A percentile compares a stretch with the other conserved stretches of the same genome.
These are phyloP conservation scores for Eucalyptus marginata DNA, from an alignment of 345 rosid genomes.

Conservation along the genomic window DNA sequence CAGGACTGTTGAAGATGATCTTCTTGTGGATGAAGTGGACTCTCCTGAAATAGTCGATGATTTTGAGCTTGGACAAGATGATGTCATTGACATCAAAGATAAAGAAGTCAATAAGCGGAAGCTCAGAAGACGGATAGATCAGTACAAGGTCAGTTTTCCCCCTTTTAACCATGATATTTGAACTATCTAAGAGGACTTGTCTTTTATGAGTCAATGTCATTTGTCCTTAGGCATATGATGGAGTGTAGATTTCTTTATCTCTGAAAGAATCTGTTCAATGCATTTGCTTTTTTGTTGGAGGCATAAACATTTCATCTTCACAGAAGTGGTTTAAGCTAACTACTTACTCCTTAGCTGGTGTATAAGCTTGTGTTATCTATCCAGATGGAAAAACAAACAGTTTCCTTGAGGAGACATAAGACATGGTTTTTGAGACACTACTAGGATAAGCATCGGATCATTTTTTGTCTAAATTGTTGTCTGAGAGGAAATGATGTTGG, in stretches of 20 bases:
- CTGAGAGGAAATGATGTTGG: not conserved
- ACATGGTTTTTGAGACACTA: not conserved
- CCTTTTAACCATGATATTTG: not conserved
- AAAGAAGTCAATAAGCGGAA: conserved; percentile 81
- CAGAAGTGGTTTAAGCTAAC: not conserved
- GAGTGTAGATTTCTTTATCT: not conserved
- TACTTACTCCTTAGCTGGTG: not conserved
- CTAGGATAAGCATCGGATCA: not conserved
- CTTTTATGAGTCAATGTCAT: not conserved
- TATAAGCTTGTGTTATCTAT: not conserved
- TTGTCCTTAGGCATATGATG: not conserved
- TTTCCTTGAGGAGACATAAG: not conserved
- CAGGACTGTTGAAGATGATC: conserved; percentile 86
- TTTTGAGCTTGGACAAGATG: conserved; percentile 85
- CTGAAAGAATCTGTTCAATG: not conserved
- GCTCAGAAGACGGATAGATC: conserved; percentile 56
- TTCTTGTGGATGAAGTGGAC: conserved; percentile 69
- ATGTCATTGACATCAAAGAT: conserved; percentile 76
- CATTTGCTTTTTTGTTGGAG: not conserved
- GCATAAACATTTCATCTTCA: not conserved
- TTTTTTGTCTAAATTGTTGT: not conserved
- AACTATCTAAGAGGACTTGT: not conserved
- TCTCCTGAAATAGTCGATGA: conserved; percentile 82
- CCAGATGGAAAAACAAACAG: not conserved
- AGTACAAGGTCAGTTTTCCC: conserved; percentile 42